phyloP scores from a whole-genome alignment of 306 rosid genomes.

The Quercus gilva region DNA sequence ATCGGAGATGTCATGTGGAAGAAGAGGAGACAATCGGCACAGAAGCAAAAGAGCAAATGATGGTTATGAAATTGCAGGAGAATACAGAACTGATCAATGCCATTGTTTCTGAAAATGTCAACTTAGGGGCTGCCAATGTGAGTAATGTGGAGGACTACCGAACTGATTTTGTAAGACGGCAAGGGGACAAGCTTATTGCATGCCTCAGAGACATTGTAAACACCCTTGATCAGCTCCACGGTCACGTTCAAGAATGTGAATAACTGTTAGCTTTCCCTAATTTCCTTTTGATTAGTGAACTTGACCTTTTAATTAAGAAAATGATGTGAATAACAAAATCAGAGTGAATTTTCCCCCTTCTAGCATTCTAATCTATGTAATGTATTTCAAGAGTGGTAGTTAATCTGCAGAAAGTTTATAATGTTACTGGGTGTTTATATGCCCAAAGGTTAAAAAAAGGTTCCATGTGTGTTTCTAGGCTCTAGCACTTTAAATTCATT shows the following conservation, averaged over 20 bases:
- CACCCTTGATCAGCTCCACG: conserved; percentile 35
- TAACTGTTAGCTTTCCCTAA: neutral
- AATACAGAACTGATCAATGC: conserved; percentile 34
- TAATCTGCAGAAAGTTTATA: too few relatives aligned
- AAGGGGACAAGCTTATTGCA: conserved; percentile 43
- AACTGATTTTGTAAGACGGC: conserved; percentile 26
- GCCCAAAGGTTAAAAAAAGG: too few relatives aligned
- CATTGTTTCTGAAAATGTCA: conserved; percentile 36
- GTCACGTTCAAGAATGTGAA: conserved; percentile 24
- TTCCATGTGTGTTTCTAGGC: too few relatives aligned
- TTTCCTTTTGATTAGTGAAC: neutral
- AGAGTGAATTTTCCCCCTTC: neutral
- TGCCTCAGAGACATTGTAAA: conserved; percentile 40
- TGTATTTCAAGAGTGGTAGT: too few relatives aligned
- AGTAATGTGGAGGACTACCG: conserved; percentile 17
- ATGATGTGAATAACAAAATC: neutral
- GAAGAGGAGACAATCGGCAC: neutral
- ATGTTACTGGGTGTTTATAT: too few relatives aligned
- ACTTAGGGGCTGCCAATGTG: conserved; percentile 5
- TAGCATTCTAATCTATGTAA: too few relatives aligned
- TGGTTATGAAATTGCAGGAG: conserved; percentile 31
- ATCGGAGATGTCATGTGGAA: neutral
- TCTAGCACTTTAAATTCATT: too few relatives aligned
- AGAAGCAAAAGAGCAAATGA: conserved; percentile 29
- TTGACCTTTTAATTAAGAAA: neutral